These are phyloP conservation scores for Penstemon barbatus DNA, from an alignment of 257 asterid genomes.

Conservation along the genomic window DNA sequence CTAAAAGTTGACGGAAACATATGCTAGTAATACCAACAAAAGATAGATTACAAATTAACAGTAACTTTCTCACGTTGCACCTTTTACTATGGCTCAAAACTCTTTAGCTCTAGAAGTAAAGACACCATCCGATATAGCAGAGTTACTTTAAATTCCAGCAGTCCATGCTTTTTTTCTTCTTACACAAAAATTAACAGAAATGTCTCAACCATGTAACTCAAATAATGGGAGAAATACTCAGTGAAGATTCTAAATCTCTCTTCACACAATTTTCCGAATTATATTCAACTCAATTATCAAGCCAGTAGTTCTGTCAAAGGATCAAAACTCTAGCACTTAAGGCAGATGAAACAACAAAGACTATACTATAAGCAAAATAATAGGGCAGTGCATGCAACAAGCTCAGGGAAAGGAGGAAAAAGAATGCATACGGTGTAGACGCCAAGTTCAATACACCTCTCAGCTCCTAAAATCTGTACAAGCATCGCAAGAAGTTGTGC, in stretches of 20 bases:
- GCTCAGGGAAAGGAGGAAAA: background rate
- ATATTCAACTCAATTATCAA: background rate
- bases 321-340: background rate
- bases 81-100: no score
- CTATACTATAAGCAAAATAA: background rate
- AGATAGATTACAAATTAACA: background rate
- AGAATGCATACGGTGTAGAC: constrained; percentile 65
- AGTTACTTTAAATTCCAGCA: no score
- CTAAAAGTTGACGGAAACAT: background rate
- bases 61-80: no score
- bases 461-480: constrained; percentile 79
- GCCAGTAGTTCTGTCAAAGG: background rate
- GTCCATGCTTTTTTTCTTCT: background rate
- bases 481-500: constrained; percentile 96
- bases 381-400: background rate
- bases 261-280: background rate
- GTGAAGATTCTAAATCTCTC: background rate
- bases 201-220: background rate
- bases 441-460: constrained; percentile 92
- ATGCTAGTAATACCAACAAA: no score
- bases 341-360: background rate
- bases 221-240: background rate
- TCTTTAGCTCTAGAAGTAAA: no score
- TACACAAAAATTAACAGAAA: background rate
- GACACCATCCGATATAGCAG: no score